These are phyloP conservation scores for Leersia perrieri DNA, from an alignment of 176 grass and related monocot genomes.

Conservation along the genomic window DNA sequence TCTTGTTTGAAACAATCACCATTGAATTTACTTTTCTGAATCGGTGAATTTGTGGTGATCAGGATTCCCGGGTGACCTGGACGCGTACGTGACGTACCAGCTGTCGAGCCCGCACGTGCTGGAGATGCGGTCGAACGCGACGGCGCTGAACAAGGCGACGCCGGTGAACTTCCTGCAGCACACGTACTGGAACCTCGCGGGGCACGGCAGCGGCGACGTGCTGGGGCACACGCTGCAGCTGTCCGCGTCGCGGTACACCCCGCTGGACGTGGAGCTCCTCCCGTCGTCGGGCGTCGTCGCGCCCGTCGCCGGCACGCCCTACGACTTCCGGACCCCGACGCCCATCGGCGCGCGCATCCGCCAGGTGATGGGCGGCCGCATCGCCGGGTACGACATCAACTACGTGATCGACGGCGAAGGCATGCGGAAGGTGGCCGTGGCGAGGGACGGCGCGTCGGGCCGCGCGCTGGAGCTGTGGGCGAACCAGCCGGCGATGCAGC, in stretches of 20 bases:
- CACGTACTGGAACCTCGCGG: conserved; percentile 77
- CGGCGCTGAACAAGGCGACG: conserved; percentile 56
- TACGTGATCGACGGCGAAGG: conserved; percentile 44
- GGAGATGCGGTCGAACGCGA: conserved; percentile 51
- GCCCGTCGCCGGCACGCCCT: conserved; percentile 54
- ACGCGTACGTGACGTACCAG: conserved; percentile 78
- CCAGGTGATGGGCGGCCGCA: conserved; percentile 25
- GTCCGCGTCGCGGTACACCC: conserved; percentile 44
- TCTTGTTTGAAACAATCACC: no score
- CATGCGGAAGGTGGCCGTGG: conserved; percentile 56
- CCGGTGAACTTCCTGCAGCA: conserved; percentile 77
- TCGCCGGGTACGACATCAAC: conserved; percentile 67
- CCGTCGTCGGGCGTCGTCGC: conserved; percentile 54
- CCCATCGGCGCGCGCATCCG: conserved; percentile 61
- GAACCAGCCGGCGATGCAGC: conserved; percentile 69
- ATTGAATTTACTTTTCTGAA: neutral
- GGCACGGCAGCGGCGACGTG: conserved; percentile 59
- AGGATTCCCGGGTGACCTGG: conserved; percentile 75
- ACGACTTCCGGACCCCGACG: conserved; percentile 54
- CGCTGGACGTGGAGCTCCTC: conserved; percentile 48
- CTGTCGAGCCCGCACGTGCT: conserved; percentile 49
- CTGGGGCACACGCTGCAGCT: conserved; percentile 62
- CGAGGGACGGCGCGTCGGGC: conserved; percentile 42
- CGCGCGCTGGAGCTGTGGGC: conserved; percentile 67
- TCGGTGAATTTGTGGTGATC: neutral